Percentiles rank a stretch among this genome's conserved stretches.
These are phyloP conservation scores for Yamadazyma dendronema DNA, from an alignment of 1,139 yeast genomes.

Conservation along the genomic window DNA sequence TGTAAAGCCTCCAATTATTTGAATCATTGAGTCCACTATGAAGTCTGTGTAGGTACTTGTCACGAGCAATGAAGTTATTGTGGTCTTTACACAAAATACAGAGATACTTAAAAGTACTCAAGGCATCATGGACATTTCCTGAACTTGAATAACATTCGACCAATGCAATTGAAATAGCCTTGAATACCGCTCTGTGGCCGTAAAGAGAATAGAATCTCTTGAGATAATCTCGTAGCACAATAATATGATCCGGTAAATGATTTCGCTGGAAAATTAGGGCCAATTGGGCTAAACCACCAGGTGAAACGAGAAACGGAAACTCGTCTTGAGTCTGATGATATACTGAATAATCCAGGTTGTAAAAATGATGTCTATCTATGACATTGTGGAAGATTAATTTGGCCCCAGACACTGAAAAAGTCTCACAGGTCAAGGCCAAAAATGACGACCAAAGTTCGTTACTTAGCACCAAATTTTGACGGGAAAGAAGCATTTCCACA, in stretches of 20 bases:
- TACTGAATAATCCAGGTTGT: slow-evolving; percentile 18
- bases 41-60: slow-evolving; percentile 6
- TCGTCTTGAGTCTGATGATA: slow-evolving; percentile 13
- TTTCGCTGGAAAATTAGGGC: slow-evolving; percentile 29
- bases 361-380: slow-evolving; percentile 25
- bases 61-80: slow-evolving; percentile 7
- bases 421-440: slow-evolving; percentile 24
- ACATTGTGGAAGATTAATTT: slow-evolving; percentile 36
- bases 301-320: slow-evolving; percentile 34
- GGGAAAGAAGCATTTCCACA: slow-evolving; percentile 21
- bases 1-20: slow-evolving; percentile 25
- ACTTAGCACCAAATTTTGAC: slow-evolving; percentile 21
- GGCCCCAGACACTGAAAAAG: slow-evolving; percentile 32
- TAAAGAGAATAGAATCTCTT: slow-evolving; percentile 38
- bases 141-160: slow-evolving; percentile 33
- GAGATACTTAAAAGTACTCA: slow-evolving; percentile 25
- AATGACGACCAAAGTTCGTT: slow-evolving; percentile 38
- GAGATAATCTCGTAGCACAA: slow-evolving; percentile 35
- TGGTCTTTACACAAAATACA: slow-evolving; percentile 16
- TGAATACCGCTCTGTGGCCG: slow-evolving; percentile 28
- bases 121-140: slow-evolving; percentile 24
- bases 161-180: slow-evolving; percentile 23
- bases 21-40: slow-evolving; percentile 10
- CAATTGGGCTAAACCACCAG: slow-evolving; percentile 23
- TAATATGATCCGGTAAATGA: slow-evolving; percentile 24